phyloP scores from a whole-genome alignment of 148 eudicot genomes.

The Suaeda aralocaspica region DNA sequence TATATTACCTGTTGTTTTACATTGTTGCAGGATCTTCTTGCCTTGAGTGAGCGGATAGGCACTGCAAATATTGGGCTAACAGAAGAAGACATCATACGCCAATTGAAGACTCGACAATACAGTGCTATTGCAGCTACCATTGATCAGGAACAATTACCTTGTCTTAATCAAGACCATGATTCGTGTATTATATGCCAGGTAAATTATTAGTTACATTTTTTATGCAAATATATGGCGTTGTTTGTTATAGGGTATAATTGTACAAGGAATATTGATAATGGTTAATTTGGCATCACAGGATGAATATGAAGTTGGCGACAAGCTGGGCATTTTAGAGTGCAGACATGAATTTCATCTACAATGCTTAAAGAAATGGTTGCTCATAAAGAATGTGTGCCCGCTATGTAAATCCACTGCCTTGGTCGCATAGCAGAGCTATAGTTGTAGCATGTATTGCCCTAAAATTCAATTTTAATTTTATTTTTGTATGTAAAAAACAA shows the following conservation, averaged over 20 bases:
- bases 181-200: slow-evolving; percentile 93
- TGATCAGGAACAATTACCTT: slow-evolving; percentile 46
- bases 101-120: slow-evolving; percentile 49
- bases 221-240: too few relatives aligned
- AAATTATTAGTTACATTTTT: too few relatives aligned
- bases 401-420: slow-evolving; percentile 74
- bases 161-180: slow-evolving; percentile 45
- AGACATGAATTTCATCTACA: slow-evolving; percentile 84
- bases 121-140: slow-evolving; percentile 30
- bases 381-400: slow-evolving; percentile 81
- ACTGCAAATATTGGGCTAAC: slow-evolving; percentile 67
- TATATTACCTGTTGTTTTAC: too few relatives aligned
- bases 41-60: slow-evolving; percentile 86
- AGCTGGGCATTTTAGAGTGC: slow-evolving; percentile 64
- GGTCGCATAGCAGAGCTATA: too few relatives aligned
- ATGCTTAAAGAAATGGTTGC: slow-evolving; percentile 75
- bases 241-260: too few relatives aligned
- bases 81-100: slow-evolving; percentile 50
- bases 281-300: slow-evolving; percentile 41
- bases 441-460: too few relatives aligned
- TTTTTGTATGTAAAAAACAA: too few relatives aligned
- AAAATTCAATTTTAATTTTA: too few relatives aligned
- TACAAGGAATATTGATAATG: neutral
- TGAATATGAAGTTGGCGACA: slow-evolving; percentile 60
- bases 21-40: slow-evolving; percentile 84